phyloP scores from a whole-genome alignment of 257 asterid genomes.

The Striga asiatica region DNA sequence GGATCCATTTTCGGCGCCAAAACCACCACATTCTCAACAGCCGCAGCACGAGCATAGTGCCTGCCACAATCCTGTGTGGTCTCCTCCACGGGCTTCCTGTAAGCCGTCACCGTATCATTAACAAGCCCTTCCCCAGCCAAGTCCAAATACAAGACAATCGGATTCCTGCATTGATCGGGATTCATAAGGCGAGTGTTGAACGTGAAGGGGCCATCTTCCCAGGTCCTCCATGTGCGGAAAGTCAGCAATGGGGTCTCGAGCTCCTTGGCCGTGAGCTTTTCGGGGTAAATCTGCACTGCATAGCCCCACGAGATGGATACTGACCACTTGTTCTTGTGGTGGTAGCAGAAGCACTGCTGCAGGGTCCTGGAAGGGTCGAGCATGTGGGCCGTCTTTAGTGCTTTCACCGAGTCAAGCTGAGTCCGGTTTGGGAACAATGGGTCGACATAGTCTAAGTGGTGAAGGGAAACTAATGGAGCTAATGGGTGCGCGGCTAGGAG shows the following conservation, averaged over 20 bases:
- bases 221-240: conserved; percentile 65
- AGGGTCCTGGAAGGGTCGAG: conserved; percentile 48
- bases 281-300: conserved; percentile 52
- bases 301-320: conserved; percentile 87
- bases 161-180: conserved; percentile 44
- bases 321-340: conserved; percentile 49
- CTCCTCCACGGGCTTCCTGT: conserved; percentile 21
- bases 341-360: conserved; percentile 67
- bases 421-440: conserved; percentile 52
- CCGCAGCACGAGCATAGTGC: conserved; percentile 23
- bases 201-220: conserved; percentile 58
- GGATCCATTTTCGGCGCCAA: conserved; percentile 44
- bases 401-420: conserved; percentile 41
- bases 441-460: conserved; percentile 58
- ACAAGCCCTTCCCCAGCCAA: conserved; percentile 15
- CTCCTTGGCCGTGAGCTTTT: conserved; percentile 36
- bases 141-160: conserved; percentile 39
- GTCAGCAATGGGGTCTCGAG: conserved; percentile 64
- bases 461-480: conserved; percentile 77
- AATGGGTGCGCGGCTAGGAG: conserved; percentile 78
- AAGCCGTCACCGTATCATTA: conserved; percentile 34
- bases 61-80: conserved; percentile 22
- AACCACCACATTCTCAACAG: conserved; percentile 34
- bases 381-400: conserved; percentile 41
- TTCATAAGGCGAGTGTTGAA: conserved; percentile 67